Conservation (phyloP, 768 basidiomycete genomes). For the Xerocomellus dryophilus region DNA sequence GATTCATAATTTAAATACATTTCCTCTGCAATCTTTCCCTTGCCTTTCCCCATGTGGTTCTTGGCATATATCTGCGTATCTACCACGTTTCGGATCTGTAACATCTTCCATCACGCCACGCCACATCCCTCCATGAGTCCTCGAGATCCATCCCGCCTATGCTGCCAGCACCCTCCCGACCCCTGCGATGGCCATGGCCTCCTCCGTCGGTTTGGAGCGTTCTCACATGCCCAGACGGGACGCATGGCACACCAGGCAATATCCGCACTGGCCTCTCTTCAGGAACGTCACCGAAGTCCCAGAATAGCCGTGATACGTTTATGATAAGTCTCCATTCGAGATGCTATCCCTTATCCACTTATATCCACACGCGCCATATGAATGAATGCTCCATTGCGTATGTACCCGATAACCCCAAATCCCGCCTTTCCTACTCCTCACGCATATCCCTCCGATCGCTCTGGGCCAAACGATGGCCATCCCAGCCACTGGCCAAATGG, state of each 20-base stretch:
- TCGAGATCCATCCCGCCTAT: neutral
- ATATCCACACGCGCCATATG: neutral
- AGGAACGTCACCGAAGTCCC: constrained; percentile 15
- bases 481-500: neutral
- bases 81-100: constrained; percentile 20
- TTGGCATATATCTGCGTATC: constrained; percentile 3
- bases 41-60: constrained; percentile 11
- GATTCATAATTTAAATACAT: constrained; percentile 2
- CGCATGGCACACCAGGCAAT: constrained; percentile 10
- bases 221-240: constrained; percentile 15
- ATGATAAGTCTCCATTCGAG: constrained; percentile 9
- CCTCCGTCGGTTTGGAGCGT: neutral
- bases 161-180: neutral
- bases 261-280: constrained; percentile 14
- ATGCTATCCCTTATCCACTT: constrained; percentile 12
- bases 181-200: neutral
- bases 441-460: neutral
- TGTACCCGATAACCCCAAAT: neutral
- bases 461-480: neutral
- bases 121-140: constrained; percentile 7
- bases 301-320: constrained; percentile 19
- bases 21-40: constrained; percentile 1
- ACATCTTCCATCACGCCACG: constrained; percentile 1
- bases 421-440: neutral
- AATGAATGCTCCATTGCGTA: neutral